Evolutionary conservation across 23 red algal species (phyloP), one percentile per base, ranked within the genome.

Genomic region (Chondrus crispus): DNA sequence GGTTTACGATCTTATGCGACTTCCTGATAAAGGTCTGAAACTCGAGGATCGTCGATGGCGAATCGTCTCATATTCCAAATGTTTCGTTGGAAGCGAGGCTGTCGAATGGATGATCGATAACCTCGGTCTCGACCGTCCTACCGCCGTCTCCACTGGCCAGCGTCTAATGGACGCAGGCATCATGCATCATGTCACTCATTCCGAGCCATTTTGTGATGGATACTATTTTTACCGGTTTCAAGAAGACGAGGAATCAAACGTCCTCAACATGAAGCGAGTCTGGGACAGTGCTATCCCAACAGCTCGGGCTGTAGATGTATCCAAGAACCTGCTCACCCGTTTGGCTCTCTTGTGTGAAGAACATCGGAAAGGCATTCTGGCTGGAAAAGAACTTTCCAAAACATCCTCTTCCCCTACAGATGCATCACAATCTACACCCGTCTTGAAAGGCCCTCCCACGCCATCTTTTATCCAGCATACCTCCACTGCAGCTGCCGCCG

Each of bases 261-360:
- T 98, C 11, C 94, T 98, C 81, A 98, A 98, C 62, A 91, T 95
- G 93, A 98, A 98, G 64, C 89, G 93, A 37, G 90, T 98, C 33
- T 98, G 97, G 97, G 97, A 96, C 82, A 55, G 82, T 39, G 60
- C 70, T 13, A 87, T 90, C 40, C 93, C 83, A 14, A 63, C 93
- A 4, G 84, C 93, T 53, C 46, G 88, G 22, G 88, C 97, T 36
- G 84, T 95, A 29, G 89, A 94, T 18, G 94, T 98, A 28, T 70
- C 97, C 5, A 77, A 85, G 74, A 94, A 98, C 19, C 82, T 96
- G 2, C 88, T 98, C 60, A 98, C 97, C 5, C 82, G 92, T 50
- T 49, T 98, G 22, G 97, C 97, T 19, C 84, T 64, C 36, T 54
- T 98, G 14, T 98, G 97, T 62, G 97, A 98, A 43, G 95, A 90